Evolutionary conservation across 768 basidiomycete genomes (phyloP), one percentile per base, ranked within the genome.

Genomic region (Leccinum incarnatum): DNA sequence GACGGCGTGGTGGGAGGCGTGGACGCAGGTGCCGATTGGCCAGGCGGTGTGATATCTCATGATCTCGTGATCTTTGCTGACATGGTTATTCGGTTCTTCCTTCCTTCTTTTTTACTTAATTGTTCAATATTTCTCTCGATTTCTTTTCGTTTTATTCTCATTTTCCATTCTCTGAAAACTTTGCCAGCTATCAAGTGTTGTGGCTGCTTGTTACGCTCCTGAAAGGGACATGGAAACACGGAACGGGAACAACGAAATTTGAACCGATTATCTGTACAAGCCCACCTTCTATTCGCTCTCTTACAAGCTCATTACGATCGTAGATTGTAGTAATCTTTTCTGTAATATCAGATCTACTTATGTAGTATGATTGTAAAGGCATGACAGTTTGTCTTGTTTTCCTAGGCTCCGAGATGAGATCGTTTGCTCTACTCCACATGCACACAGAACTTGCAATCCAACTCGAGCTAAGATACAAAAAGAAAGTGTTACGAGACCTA

Each of bases 1-100:
- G n/a, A n/a, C n/a, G n/a, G n/a, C n/a, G n/a, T n/a, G n/a, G n/a
- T 82, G 80, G 80, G 74, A 81, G 4, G 63, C 65, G 4, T 80
- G 74, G 73, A 55, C 63, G n/a, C 62, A 72, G 46, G 66, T 58
- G 1, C 69, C 64, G 46, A 68, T 74, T 50, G 76, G 76, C 14
- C 72, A 69, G 47, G 76, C 77, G 6, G 61, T 77, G 30, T 78
- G 58, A 65, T 19, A 45, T 45, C 42, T 45, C 42, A 4, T 45
- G n/a, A 45, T 27, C 14, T 15, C 40, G 15, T n/a, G 30, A n/a
- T 30, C 5, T n/a, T 32, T 21, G 46, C 46, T 12, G 46, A 47
- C 21, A n/a, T 47, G 21, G 21, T 12, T 27, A 25, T 32, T 4
- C 37, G 7, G 25, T 2, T 47, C 15, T 14, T 29, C 5, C 53